These are phyloP conservation scores for Acanthamoeba triangularis DNA, from an alignment of 208 protist species.

Conservation along the genomic window DNA sequence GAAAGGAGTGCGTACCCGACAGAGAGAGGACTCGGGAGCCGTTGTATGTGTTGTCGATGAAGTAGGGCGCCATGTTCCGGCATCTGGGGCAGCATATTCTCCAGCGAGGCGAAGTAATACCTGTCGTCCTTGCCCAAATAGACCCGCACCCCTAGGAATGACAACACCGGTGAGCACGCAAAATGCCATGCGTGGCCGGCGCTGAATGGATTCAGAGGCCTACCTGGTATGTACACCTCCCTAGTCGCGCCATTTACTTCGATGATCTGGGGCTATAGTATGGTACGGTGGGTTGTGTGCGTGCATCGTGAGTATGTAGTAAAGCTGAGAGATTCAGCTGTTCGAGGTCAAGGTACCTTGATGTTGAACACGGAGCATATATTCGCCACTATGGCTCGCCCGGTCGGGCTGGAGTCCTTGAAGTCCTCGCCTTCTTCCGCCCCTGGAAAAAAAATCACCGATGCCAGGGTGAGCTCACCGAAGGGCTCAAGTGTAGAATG, in stretches of 20 bases:
- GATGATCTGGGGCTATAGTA: background rate
- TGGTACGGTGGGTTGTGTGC: background rate
- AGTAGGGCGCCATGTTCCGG: background rate
- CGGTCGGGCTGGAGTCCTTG: background rate
- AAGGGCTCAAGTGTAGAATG: background rate
- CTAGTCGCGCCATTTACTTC: background rate
- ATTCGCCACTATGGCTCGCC: background rate
- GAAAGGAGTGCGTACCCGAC: background rate
- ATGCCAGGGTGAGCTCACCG: too few relatives aligned
- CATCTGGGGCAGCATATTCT: background rate
- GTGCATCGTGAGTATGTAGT: background rate
- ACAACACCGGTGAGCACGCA: background rate
- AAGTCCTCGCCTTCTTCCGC: conserved; percentile 2
- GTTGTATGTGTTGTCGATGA: background rate
- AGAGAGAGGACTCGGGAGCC: background rate
- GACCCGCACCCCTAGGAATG: background rate
- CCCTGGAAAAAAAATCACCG: background rate
- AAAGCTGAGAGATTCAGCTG: background rate
- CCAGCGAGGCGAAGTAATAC: background rate
- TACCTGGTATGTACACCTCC: conserved; percentile 32
- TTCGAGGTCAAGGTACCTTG: background rate
- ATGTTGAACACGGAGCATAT: conserved; percentile 14
- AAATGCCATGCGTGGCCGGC: background rate
- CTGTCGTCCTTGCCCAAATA: conserved; percentile 43
- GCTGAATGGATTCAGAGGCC: background rate